A percentile compares a stretch with the other conserved stretches of the same genome.
These are phyloP conservation scores for Haplographium delicatum DNA, from an alignment of 495 filamentous ascomycete species.

Conservation along the genomic window DNA sequence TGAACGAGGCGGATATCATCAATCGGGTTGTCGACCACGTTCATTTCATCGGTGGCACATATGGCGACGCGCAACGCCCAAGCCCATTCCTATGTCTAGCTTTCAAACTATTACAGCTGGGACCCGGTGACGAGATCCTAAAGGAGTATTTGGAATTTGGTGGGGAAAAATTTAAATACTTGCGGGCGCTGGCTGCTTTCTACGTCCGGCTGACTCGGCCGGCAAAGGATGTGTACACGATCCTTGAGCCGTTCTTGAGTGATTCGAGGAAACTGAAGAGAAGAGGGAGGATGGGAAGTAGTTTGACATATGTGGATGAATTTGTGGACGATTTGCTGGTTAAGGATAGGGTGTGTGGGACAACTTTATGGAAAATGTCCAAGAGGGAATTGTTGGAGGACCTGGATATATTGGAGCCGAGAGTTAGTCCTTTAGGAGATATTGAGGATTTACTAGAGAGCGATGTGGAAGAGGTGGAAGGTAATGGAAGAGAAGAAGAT, in stretches of 20 bases:
- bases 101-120: slow-evolving; percentile 90
- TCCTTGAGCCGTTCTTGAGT: slow-evolving; percentile 75
- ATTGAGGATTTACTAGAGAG: slow-evolving; percentile 72
- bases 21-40: slow-evolving; percentile 84
- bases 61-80: slow-evolving; percentile 73
- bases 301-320: slow-evolving; percentile 79
- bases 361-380: slow-evolving; percentile 88
- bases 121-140: slow-evolving; percentile 73
- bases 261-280: slow-evolving; percentile 81
- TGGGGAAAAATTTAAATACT: slow-evolving; percentile 80
- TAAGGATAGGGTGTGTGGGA: slow-evolving; percentile 86
- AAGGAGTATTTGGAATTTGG: slow-evolving; percentile 69
- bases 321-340: slow-evolving; percentile 90
- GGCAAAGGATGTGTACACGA: slow-evolving; percentile 71
- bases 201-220: slow-evolving; percentile 88
- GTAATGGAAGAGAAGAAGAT: slow-evolving; percentile 10
- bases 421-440: slow-evolving; percentile 80
- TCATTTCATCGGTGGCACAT: slow-evolving; percentile 76
- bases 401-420: slow-evolving; percentile 76
- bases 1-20: slow-evolving; percentile 85
- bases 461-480: slow-evolving; percentile 30
- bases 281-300: slow-evolving; percentile 63
- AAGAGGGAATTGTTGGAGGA: slow-evolving; percentile 81
- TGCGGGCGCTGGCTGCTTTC: slow-evolving; percentile 82
- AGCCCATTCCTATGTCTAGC: slow-evolving; percentile 90